A percentile compares a stretch with the other conserved stretches of the same genome.
Conservation (phyloP, 331 rosid species). For the Malus hybrid region DNA sequence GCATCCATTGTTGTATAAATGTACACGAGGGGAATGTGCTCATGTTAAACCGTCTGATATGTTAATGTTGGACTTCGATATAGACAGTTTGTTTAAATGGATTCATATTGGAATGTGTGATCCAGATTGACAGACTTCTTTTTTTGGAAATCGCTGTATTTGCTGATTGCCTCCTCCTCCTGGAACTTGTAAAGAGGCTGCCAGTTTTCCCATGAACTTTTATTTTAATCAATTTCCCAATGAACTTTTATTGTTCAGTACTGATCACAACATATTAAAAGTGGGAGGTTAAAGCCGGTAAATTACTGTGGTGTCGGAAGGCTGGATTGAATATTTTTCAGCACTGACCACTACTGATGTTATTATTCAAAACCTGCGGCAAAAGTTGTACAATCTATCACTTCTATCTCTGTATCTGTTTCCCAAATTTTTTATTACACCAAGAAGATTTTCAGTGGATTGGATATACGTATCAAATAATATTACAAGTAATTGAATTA, state of each 20-base stretch:
- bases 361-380: too few species aligned
- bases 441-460: too few species aligned
- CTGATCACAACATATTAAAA: not conserved
- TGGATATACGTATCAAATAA: too few species aligned
- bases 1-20: not conserved
- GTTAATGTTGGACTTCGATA: not conserved
- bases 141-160: not conserved
- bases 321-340: too few species aligned
- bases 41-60: not conserved
- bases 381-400: too few species aligned
- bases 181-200: too few species aligned
- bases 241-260: not conserved
- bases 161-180: not conserved
- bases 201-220: too few species aligned
- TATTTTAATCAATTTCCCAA: too few species aligned
- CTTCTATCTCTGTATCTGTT: too few species aligned
- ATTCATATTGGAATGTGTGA: not conserved
- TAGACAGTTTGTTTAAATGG: not conserved
- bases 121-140: not conserved
- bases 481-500: too few species aligned
- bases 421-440: too few species aligned
- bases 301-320: not conserved
- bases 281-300: not conserved
- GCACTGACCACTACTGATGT: too few species aligned
- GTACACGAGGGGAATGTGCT: not conserved